Base-by-base conservation (phyloP, 345 rosid species). In the Salix udensis region DNA sequence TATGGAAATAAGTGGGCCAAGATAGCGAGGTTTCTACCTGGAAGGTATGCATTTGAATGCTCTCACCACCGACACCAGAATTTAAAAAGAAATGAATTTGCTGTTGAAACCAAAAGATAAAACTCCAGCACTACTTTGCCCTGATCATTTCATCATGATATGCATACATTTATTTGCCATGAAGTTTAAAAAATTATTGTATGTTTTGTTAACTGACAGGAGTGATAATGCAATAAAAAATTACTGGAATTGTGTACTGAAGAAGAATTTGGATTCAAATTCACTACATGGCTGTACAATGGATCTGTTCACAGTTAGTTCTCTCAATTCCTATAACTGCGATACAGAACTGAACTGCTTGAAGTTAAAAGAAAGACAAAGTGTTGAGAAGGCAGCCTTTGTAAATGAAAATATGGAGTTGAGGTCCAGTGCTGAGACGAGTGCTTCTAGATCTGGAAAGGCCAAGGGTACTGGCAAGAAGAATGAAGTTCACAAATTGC, bases 1-100 rank as follows among this genome's bases (percentile, higher is more conserved):
- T 74, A 73, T 81, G 84, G 84, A 50, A 81, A 81, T 61, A 73
- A 81, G 36, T 81, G 84, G 84, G 62, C 81, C 28, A 60, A 73
- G 39, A 77, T 81, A 60, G 74, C 81, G 24, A 61, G n/a, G 67
- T 81, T 60, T 68, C 72, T 81, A 46, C 78, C 78, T 19, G 84
- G 84, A 70, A 74, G 84, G 84, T 77, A 73, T 19, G 6, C 16
- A 12, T 30, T 36, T 36, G 0, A 10, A 40, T 46, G 14, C 50
- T 46, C 13, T 46, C 50, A 46, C 6, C 6, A 46, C 52, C 14
- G 19, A 46, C 18, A 15, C 52, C 14, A 14, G 52, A 46, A 46
- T 46, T 14, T 46, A 14, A 12, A 46, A 46, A 4, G 52, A 46
- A 46, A 46, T 14, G 52, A 14, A 46, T 15, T 44, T 46, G 4